Conservation (phyloP, 257 asterid genomes). For the Fraxinus excelsior region DNA sequence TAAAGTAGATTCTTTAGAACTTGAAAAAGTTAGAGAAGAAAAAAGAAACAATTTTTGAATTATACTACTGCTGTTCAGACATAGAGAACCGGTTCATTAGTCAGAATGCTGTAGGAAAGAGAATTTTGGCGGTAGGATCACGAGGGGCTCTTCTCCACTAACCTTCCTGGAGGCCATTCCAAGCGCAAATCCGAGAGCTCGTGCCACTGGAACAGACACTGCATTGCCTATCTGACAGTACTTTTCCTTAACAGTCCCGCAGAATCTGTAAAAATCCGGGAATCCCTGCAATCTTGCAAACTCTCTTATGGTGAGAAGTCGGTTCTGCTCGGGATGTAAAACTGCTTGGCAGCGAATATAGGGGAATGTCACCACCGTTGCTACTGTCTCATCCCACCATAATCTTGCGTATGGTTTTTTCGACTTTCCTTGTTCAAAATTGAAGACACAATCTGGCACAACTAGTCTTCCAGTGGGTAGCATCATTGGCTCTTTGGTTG, state of each 20-base stretch:
- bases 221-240: slow-evolving; percentile 87
- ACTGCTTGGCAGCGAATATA: slow-evolving; percentile 43
- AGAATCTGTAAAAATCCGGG: slow-evolving; percentile 76
- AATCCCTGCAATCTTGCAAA: slow-evolving; percentile 89
- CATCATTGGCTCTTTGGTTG: slow-evolving; percentile 41
- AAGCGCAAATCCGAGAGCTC: slow-evolving; percentile 72
- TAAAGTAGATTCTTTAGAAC: neutral
- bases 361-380: slow-evolving; percentile 77
- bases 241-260: slow-evolving; percentile 63
- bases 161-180: slow-evolving; percentile 69
- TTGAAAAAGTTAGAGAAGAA: neutral
- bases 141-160: slow-evolving; percentile 55
- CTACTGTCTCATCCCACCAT: slow-evolving; percentile 96
- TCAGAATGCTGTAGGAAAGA: slow-evolving; percentile 34
- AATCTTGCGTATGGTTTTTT: slow-evolving; percentile 72
- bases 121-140: slow-evolving; percentile 64
- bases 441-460: slow-evolving; percentile 59
- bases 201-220: slow-evolving; percentile 73
- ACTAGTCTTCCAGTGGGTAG: slow-evolving; percentile 75
- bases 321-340: slow-evolving; percentile 87
- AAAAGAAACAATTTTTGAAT: neutral
- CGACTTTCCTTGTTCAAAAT: slow-evolving; percentile 62
- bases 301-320: slow-evolving; percentile 74
- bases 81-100: slow-evolving; percentile 30
- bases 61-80: neutral